These are phyloP conservation scores for Crithidia brevicula DNA, from an alignment of 208 protist genomes.

Conservation along the genomic window DNA sequence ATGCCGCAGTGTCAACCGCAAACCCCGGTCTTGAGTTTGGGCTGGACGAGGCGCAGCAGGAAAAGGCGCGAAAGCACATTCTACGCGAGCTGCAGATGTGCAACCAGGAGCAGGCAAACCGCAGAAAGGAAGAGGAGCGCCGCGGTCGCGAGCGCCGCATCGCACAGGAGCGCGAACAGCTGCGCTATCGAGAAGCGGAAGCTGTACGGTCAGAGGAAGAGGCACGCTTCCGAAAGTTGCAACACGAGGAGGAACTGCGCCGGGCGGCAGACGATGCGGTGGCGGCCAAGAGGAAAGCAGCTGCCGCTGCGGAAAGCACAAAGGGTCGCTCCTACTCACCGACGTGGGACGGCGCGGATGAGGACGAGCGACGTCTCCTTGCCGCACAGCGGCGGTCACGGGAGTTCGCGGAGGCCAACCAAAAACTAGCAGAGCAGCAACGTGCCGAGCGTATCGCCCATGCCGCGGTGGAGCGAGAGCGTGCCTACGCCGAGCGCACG, in stretches of 20 bases:
- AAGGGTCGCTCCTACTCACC: background rate
- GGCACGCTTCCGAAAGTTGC: constrained; percentile 5
- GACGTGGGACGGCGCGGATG: constrained; percentile 14
- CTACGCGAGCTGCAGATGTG: constrained; percentile 48
- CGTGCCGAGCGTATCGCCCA: constrained; percentile 20
- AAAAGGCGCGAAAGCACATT: constrained; percentile 36
- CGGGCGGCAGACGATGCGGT: constrained; percentile 9
- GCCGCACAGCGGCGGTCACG: constrained; percentile 14
- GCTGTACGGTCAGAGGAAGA: constrained; percentile 13
- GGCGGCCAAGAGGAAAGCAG: constrained; percentile 1
- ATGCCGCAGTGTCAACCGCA: background rate
- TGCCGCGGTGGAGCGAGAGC: constrained; percentile 1
- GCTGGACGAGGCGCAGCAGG: constrained; percentile 18
- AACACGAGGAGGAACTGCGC: constrained; percentile 25
- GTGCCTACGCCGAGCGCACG: background rate
- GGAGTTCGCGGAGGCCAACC: constrained; percentile 24
- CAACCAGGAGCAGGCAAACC: constrained; percentile 61
- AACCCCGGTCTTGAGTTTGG: constrained; percentile 3
- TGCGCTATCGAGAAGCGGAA: constrained; percentile 22
- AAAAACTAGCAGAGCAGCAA: constrained; percentile 6
- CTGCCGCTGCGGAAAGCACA: background rate
- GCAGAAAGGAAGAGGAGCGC: constrained; percentile 43
- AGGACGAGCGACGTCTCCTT: constrained; percentile 20
- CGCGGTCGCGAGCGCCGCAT: constrained; percentile 24
- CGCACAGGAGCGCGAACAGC: constrained; percentile 15